Base-by-base conservation (phyloP, 2,329 filamentous ascomycete species). In the Cryoendolithus antarcticus region DNA sequence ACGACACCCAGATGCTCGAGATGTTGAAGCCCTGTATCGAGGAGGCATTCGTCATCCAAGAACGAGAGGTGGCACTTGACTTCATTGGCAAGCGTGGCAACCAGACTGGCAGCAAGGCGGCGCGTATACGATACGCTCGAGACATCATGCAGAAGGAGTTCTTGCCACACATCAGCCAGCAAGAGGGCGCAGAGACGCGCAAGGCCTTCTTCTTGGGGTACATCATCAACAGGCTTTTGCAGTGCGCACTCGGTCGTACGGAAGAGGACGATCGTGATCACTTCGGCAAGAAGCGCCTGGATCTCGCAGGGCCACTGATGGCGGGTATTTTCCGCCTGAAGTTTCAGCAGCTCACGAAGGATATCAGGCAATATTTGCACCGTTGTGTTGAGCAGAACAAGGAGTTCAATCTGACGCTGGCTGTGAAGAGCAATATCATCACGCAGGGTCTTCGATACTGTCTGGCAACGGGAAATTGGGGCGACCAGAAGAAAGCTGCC, bases 131-230 rank as follows among this genome's bases (percentile, higher is more conserved):
- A 52, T 89, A 91, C 48, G 91, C 91, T 3, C 77, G 84, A 54
- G 91, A 96, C 51, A 88, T 98, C 49, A 76, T 98, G 62, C 88
- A 95, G 61, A 96, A 95, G 66, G 93, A 98, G 62, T 82, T 93
- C 48, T 66, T 98, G 34, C 93, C 91, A 15, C 91, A 98, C 56
- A 96, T 98, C 45, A 95, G 89, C 1, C 91, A 98, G 60, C 79
- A 75, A 44, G 86, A 95, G 62, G 91, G 91, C 21, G 93, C 86
- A 51, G 89, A 96, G 60, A 96, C 89, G 1, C 73, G 86, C 42
- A 98, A 98, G 60, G 91, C 93, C 2, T 98, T 94, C 65, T 98
- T 96, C 72, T 69, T 98, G 35, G 91, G 93, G 12, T 98, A 98
- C 64, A 98, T 98, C 89, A 85, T 96, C 34, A 89, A 98, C 63